A percentile compares a stretch with the other conserved stretches of the same genome.
phyloP scores from a whole-genome alignment of 345 rosid species.

The Odontarrhena argentea region DNA sequence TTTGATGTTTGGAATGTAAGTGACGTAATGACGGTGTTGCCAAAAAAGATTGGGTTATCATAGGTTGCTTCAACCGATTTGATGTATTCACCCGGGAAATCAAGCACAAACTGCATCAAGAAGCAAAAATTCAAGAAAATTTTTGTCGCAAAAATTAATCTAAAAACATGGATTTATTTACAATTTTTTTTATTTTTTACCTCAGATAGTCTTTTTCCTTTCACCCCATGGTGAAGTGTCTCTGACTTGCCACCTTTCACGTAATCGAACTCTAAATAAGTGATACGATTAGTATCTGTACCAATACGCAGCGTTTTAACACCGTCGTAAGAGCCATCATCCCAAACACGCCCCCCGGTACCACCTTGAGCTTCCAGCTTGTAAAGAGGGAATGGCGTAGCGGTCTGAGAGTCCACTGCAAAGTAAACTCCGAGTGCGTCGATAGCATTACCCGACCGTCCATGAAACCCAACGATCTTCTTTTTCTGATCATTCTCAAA shows the following conservation, averaged over 20 bases:
- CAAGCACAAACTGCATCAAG: background rate
- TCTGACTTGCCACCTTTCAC: constrained; percentile 9
- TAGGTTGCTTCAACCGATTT: no score
- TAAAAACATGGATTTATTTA: no score
- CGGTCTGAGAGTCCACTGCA: background rate
- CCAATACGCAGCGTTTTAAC: constrained; percentile 23
- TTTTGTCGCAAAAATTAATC: no score
- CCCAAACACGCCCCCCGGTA: constrained; percentile 26
- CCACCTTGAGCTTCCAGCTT: constrained; percentile 37
- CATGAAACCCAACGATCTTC: constrained; percentile 36
- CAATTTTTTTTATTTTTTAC: background rate
- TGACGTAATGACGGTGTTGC: no score
- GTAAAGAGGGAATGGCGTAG: constrained; percentile 15
- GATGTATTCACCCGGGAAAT: no score
- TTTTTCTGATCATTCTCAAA: constrained; percentile 17
- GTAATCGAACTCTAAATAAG: constrained; percentile 32
- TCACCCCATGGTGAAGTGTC: constrained; percentile 22
- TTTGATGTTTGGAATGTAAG: no score
- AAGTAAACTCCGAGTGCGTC: constrained; percentile 37
- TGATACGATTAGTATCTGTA: constrained; percentile 29
- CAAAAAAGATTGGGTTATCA: no score
- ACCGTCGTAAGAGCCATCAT: constrained; percentile 27
- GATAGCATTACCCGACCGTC: constrained; percentile 20
- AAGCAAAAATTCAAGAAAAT: background rate
- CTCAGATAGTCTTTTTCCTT: constrained; percentile 27